These are phyloP conservation scores for Xylariaceae sp. DNA, from an alignment of 2,329 filamentous ascomycete species.

Conservation along the genomic window DNA sequence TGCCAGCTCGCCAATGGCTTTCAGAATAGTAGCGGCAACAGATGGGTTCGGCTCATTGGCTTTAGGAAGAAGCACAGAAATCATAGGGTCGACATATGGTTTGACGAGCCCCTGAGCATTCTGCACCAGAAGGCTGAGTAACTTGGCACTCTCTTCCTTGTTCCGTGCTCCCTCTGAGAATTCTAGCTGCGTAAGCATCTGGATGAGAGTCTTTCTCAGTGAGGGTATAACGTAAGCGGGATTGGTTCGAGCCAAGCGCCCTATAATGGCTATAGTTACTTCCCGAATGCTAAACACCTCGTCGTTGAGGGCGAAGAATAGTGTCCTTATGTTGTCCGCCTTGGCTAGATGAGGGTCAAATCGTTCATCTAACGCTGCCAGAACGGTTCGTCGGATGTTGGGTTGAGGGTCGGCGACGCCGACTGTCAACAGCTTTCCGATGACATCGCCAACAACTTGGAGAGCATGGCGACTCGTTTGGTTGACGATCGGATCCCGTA, in stretches of 20 bases:
- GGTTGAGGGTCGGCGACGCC: slow-evolving; percentile 88
- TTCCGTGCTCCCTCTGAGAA: slow-evolving; percentile 91
- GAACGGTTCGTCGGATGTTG: slow-evolving; percentile 81
- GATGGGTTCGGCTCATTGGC: slow-evolving; percentile 78
- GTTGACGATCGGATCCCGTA: slow-evolving; percentile 94
- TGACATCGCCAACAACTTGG: slow-evolving; percentile 95
- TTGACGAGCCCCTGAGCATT: slow-evolving; percentile 91
- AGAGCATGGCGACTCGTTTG: slow-evolving; percentile 96
- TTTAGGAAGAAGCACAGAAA: slow-evolving; percentile 89
- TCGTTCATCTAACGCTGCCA: slow-evolving; percentile 82
- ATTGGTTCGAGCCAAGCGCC: slow-evolving; percentile 82
- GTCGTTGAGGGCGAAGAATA: slow-evolving; percentile 94
- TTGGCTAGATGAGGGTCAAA: slow-evolving; percentile 97
- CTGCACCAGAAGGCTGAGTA: slow-evolving; percentile 86
- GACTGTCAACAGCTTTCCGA: slow-evolving; percentile 91
- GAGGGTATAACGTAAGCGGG: slow-evolving; percentile 97
- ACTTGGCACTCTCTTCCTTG: slow-evolving; percentile 92
- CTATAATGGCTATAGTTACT: slow-evolving; percentile 93
- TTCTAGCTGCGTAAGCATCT: slow-evolving; percentile 91
- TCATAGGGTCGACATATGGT: slow-evolving; percentile 95
- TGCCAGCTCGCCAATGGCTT: slow-evolving; percentile 89
- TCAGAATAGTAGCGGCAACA: slow-evolving; percentile 90
- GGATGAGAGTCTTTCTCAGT: slow-evolving; percentile 87
- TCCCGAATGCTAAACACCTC: slow-evolving; percentile 89
- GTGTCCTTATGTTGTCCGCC: slow-evolving; percentile 90